Conservation (phyloP, 2,329 filamentous ascomycete genomes). For the Talaromyces sp. region DNA sequence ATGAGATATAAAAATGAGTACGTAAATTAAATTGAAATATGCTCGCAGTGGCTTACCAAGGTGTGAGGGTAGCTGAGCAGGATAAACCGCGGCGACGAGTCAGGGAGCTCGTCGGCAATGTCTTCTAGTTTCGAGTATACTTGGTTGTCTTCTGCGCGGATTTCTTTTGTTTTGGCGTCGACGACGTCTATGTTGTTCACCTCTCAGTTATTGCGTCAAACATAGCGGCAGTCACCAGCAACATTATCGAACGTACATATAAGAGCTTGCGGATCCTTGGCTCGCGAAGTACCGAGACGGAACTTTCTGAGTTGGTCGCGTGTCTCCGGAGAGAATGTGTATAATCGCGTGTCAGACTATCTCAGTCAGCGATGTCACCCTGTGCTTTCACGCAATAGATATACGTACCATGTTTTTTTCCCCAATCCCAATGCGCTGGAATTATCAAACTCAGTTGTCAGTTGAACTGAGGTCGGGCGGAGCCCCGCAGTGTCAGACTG, state of each 20-base stretch:
- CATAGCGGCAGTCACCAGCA: neutral
- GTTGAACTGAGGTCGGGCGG: neutral
- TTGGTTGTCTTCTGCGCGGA: constrained; percentile 73
- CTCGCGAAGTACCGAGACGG: constrained; percentile 80
- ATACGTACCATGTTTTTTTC: neutral
- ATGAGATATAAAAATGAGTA: neutral
- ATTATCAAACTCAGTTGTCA: neutral
- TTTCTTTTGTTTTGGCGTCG: constrained; percentile 84
- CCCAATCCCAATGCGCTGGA: neutral
- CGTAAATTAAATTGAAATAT: neutral
- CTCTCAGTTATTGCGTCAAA: neutral
- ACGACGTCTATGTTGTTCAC: constrained; percentile 64
- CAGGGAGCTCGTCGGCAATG: constrained; percentile 82
- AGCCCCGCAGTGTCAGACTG: neutral
- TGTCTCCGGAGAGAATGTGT: constrained; percentile 87
- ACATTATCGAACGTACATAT: constrained; percentile 72
- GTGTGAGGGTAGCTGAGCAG: constrained; percentile 88
- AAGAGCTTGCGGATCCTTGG: constrained; percentile 80
- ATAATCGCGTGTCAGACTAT: constrained; percentile 79
- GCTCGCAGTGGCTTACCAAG: constrained; percentile 51
- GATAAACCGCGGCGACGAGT: constrained; percentile 84
- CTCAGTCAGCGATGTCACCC: neutral
- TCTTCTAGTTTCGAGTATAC: constrained; percentile 78
- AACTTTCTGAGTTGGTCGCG: constrained; percentile 91
- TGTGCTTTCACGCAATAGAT: no score